phyloP scores from a whole-genome alignment of 1,284 basidiomycete species.

The Porogramme epimiltina region DNA sequence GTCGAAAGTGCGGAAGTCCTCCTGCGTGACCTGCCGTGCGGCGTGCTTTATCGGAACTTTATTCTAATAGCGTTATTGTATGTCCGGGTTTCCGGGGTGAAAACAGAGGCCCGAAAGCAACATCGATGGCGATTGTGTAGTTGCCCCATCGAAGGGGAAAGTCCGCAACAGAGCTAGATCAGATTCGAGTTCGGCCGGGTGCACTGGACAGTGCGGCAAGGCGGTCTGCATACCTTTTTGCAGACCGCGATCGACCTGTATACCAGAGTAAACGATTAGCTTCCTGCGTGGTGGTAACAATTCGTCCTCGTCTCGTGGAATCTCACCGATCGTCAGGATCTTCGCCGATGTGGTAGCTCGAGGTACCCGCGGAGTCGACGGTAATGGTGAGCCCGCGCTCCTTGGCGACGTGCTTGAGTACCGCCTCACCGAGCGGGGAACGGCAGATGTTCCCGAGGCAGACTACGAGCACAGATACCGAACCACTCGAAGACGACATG shows the following conservation, averaged over 20 bases:
- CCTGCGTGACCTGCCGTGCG: constrained; percentile 57
- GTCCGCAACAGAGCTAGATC: no score
- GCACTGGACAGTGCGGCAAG: no score
- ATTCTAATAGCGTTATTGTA: no score
- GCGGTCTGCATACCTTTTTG: constrained; percentile 47
- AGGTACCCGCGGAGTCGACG: constrained; percentile 77
- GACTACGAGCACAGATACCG: constrained; percentile 60
- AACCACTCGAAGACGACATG: constrained; percentile 8
- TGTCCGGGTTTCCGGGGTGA: no score
- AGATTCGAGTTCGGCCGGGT: no score
- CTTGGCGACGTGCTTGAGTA: constrained; percentile 60
- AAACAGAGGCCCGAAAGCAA: no score
- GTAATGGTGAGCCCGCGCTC: constrained; percentile 63
- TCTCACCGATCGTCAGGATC: constrained; percentile 71
- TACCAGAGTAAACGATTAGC: background rate
- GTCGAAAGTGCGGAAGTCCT: constrained; percentile 66
- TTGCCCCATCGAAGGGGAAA: no score
- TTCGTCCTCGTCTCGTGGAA: background rate
- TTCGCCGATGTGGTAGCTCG: constrained; percentile 71
- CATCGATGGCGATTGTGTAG: no score
- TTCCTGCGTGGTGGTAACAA: no score
- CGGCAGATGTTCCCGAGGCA: constrained; percentile 82
- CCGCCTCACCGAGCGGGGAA: constrained; percentile 81
- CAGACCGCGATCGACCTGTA: constrained; percentile 64
- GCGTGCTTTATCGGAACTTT: constrained; percentile 59